Conservation (phyloP, 2,329 filamentous ascomycete species). For the Monilinia aucupariae region DNA sequence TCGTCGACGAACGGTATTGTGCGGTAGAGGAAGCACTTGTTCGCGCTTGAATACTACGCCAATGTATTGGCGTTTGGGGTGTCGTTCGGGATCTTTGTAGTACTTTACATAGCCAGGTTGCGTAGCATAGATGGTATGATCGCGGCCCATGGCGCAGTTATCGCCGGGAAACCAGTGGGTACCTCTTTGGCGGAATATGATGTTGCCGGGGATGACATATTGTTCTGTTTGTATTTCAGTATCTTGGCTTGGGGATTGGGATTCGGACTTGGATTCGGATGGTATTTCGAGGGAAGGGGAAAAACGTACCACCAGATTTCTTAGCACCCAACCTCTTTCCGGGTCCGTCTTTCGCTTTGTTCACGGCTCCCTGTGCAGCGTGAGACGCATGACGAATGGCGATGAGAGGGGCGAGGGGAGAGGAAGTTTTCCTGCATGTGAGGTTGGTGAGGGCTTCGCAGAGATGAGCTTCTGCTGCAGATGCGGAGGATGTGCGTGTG, state of each 20-base stretch:
- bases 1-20: slow-evolving; percentile 67
- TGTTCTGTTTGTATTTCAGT: slow-evolving; percentile 53
- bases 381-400: slow-evolving; percentile 34
- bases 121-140: slow-evolving; percentile 90
- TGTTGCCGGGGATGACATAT: slow-evolving; percentile 92
- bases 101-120: slow-evolving; percentile 90
- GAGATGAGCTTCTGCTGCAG: slow-evolving; percentile 23
- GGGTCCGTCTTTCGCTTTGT: slow-evolving; percentile 62
- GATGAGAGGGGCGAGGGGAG: slow-evolving; percentile 22
- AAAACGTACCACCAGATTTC: slow-evolving; percentile 69
- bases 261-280: too few species aligned
- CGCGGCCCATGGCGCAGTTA: slow-evolving; percentile 89
- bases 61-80: slow-evolving; percentile 89
- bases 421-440: slow-evolving; percentile 20
- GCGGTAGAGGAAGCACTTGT: slow-evolving; percentile 71
- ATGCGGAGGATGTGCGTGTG: slow-evolving; percentile 20
- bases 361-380: slow-evolving; percentile 64
- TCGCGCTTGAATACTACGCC: slow-evolving; percentile 82
- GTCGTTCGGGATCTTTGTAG: slow-evolving; percentile 78
- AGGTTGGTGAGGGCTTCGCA: slow-evolving; percentile 32
- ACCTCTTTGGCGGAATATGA: slow-evolving; percentile 94
- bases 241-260: not conserved
- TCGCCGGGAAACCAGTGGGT: slow-evolving; percentile 93
- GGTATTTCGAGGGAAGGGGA: not conserved
- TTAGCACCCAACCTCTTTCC: slow-evolving; percentile 93